phyloP scores from a whole-genome alignment of 805 yeast species.

The Pachysolen tannophilus region DNA sequence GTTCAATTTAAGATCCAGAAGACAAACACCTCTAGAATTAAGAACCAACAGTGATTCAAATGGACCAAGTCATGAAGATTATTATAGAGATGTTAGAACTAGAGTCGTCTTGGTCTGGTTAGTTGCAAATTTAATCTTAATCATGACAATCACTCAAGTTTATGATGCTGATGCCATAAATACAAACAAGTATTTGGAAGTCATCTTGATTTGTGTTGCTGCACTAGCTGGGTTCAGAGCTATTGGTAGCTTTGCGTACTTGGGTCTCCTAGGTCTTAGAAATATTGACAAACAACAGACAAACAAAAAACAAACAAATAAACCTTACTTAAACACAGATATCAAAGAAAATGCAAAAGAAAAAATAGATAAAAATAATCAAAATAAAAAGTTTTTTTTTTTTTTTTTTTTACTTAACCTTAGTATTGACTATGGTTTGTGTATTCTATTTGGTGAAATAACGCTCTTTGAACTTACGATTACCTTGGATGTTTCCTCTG shows the following conservation, averaged over 20 bases:
- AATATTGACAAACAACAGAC: too few relatives aligned
- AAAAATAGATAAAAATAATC: too few relatives aligned
- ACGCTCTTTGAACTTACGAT: too few relatives aligned
- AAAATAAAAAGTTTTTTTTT: too few relatives aligned
- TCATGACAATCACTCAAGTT: constrained; percentile 83
- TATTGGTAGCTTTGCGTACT: constrained; percentile 67
- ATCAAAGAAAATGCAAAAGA: too few relatives aligned
- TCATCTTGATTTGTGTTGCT: constrained; percentile 91
- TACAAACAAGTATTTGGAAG: constrained; percentile 68
- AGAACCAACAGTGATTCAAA: constrained; percentile 30
- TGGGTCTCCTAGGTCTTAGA: constrained; percentile 34
- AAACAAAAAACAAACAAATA: too few relatives aligned
- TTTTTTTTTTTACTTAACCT: too few relatives aligned
- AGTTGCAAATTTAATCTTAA: constrained; percentile 68
- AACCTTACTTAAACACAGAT: too few relatives aligned
- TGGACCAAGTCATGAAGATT: constrained; percentile 58
- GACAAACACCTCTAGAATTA: constrained; percentile 49
- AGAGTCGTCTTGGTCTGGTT: constrained; percentile 96
- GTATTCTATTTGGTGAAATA: too few relatives aligned
- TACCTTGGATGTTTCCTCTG: too few relatives aligned
- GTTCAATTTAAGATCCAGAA: constrained; percentile 61
- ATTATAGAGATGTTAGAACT: constrained; percentile 91
- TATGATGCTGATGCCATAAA: constrained; percentile 58
- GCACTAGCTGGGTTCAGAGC: constrained; percentile 77
- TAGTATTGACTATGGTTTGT: too few relatives aligned